These are phyloP conservation scores for Lachancea meyersii DNA, from an alignment of 805 yeast genomes.

Conservation along the genomic window DNA sequence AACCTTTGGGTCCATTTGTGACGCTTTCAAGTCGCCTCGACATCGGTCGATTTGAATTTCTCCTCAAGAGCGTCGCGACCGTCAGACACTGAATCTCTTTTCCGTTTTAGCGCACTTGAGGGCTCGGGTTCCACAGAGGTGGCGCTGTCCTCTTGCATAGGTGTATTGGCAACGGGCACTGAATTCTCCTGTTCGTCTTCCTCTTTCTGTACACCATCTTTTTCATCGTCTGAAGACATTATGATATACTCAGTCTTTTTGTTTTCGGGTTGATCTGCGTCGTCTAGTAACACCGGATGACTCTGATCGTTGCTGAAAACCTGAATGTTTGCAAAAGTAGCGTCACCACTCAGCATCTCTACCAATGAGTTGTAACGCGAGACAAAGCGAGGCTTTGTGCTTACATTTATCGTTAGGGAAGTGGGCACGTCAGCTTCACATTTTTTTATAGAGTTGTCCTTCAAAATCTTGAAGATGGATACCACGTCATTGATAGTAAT, in stretches of 20 bases:
- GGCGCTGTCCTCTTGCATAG: not conserved
- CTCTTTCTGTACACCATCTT: not conserved
- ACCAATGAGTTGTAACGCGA: slow-evolving; percentile 32
- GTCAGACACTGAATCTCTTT: slow-evolving; percentile 2
- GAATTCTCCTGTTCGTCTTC: not conserved
- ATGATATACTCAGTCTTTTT: slow-evolving; percentile 15
- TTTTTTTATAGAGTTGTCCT: slow-evolving; percentile 21
- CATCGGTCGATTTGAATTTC: not conserved
- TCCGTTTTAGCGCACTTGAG: slow-evolving; percentile 3
- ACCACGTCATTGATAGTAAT: slow-evolving; percentile 28
- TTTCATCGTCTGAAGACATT: slow-evolving; percentile 23
- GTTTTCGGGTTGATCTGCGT: slow-evolving; percentile 11
- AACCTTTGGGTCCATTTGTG: too few relatives aligned
- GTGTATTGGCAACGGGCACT: not conserved
- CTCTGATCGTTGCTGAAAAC: slow-evolving; percentile 30
- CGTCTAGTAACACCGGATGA: slow-evolving; percentile 32
- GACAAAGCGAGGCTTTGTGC: slow-evolving; percentile 28
- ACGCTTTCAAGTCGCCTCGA: too few relatives aligned
- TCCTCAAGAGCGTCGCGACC: not conserved
- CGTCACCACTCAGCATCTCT: slow-evolving; percentile 30
- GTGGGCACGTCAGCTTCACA: slow-evolving; percentile 20
- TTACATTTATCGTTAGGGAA: slow-evolving; percentile 16
- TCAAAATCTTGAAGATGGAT: slow-evolving; percentile 28
- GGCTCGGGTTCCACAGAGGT: not conserved
- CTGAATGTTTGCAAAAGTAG: slow-evolving; percentile 25